phyloP scores from a whole-genome alignment of 306 rosid species.

The Vicia sativa region DNA sequence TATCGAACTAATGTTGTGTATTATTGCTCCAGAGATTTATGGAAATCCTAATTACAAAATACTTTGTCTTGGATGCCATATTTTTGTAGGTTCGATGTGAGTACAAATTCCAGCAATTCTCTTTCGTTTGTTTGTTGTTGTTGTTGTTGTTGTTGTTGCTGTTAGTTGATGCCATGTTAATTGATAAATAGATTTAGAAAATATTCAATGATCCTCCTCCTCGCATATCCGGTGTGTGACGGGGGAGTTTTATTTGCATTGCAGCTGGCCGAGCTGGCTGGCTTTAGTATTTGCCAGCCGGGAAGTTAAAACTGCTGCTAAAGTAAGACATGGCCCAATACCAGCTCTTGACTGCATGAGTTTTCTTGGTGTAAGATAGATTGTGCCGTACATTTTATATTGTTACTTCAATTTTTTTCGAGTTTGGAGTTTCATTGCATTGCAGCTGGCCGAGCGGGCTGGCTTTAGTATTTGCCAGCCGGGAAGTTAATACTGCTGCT shows the following conservation, averaged over 20 bases:
- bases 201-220: background rate
- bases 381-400: conserved; percentile 53
- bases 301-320: conserved; percentile 85
- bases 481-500: conserved; percentile 27
- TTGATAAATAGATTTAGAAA: background rate
- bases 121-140: background rate
- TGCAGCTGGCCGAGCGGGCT: conserved; percentile 32
- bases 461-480: conserved; percentile 30
- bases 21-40: conserved; percentile 8
- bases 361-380: conserved; percentile 68
- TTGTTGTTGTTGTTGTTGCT: no score
- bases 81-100: conserved; percentile 13
- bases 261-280: conserved; percentile 92
- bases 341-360: conserved; percentile 84
- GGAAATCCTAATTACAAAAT: no score
- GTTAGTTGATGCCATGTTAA: background rate
- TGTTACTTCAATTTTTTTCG: background rate
- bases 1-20: conserved; percentile 27
- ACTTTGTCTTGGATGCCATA: conserved; percentile 20
- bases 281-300: conserved; percentile 56
- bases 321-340: conserved; percentile 49
- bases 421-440: background rate
- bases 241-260: conserved; percentile 11
- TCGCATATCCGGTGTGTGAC: background rate
- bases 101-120: background rate